Evolutionary conservation across 208 protist species (phyloP).

Genomic region (Phytomonas francai): DNA sequence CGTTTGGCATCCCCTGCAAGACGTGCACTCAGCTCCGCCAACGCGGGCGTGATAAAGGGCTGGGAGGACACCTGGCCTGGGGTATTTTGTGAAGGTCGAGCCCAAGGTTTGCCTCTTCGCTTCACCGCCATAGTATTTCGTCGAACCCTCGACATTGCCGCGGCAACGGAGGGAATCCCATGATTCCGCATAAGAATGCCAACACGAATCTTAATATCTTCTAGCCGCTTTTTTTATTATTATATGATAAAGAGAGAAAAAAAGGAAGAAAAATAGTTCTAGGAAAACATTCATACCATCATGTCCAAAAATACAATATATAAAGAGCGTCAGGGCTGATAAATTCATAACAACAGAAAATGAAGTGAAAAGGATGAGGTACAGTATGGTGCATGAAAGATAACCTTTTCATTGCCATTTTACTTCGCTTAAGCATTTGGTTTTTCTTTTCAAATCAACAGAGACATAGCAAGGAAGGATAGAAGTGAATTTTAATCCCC

Average conservation of each 20-base stretch:
- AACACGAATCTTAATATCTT: not conserved
- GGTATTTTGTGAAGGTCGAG: not conserved
- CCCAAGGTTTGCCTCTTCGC: not conserved
- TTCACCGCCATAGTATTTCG: not conserved
- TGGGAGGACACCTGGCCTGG: not conserved
- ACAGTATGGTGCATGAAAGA: not conserved
- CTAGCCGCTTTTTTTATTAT: not conserved
- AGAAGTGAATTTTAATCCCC: not conserved
- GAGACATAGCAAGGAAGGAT: not conserved
- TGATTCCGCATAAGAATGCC: not conserved
- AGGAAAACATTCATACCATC: not conserved
- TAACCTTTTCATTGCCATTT: slow-evolving; percentile 1
- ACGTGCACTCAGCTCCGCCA: not conserved
- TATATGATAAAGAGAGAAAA: not conserved
- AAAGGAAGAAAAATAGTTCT: not conserved
- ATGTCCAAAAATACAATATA: not conserved
- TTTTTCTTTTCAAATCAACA: slow-evolving; percentile 4
- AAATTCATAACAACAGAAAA: slow-evolving; percentile 9
- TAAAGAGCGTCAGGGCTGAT: too few relatives aligned
- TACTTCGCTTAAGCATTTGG: not conserved
- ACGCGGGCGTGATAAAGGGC: not conserved
- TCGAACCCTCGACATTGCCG: slow-evolving; percentile 7
- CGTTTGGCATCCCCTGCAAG: not conserved
- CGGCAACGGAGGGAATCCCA: slow-evolving; percentile 4
- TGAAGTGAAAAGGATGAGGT: not conserved